A percentile compares a stretch with the other conserved stretches of the same genome.
Conservation (phyloP, 495 filamentous ascomycete genomes). For the Melanomma pulvis-pyrius region DNA sequence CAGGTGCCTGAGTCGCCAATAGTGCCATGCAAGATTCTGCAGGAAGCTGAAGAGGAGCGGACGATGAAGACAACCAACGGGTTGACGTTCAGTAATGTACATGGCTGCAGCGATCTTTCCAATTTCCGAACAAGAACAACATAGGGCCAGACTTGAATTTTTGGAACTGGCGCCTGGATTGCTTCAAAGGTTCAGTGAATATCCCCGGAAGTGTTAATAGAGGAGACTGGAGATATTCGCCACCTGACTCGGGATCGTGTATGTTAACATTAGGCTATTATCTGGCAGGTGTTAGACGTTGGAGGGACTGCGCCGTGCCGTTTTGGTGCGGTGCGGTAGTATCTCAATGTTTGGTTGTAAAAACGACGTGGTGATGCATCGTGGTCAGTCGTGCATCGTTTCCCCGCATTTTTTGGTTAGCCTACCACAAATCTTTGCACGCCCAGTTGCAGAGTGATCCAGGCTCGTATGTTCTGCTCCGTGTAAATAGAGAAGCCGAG, state of each 20-base stretch:
- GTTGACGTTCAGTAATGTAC: too few relatives aligned
- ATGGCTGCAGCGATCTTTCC: too few relatives aligned
- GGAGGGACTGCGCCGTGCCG: not conserved
- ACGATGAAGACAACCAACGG: not conserved
- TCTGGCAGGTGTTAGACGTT: constrained; percentile 1
- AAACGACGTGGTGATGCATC: too few relatives aligned
- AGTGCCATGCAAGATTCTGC: not conserved
- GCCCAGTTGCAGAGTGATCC: constrained; percentile 1
- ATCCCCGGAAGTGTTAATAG: not conserved
- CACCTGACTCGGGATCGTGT: not conserved
- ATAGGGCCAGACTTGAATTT: too few relatives aligned
- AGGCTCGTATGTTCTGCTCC: constrained; percentile 2
- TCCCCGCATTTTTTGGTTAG: constrained; percentile 2
- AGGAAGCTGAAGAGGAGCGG: not conserved
- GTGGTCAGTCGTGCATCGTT: not conserved
- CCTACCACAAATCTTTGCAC: not conserved
- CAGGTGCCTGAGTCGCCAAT: not conserved
- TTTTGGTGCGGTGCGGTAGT: not conserved
- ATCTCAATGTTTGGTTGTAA: not conserved
- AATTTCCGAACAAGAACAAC: too few relatives aligned
- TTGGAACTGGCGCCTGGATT: too few relatives aligned
- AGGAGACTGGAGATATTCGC: not conserved
- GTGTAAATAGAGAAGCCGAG: not conserved
- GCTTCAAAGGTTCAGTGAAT: not conserved
- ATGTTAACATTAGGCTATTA: not conserved